Evolutionary conservation across 225 moss, liverwort and hornwort species (phyloP), one percentile per base, ranked within the genome.

Genomic region (Antitrichia curtipendula): DNA sequence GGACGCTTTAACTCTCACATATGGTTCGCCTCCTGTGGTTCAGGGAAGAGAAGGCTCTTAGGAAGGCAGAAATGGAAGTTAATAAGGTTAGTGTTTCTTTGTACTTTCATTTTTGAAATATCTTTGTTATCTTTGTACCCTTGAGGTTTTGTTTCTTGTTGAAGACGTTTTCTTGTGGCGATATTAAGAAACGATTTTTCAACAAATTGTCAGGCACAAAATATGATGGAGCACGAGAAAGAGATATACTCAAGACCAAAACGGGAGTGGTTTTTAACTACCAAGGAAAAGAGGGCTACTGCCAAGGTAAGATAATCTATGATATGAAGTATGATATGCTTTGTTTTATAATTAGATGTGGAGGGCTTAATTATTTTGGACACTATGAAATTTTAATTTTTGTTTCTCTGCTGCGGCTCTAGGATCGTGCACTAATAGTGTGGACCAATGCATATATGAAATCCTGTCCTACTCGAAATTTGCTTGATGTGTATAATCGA

Each of bases 51-150:
- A 95, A 95, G 85, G 93, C 93, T 83, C 91, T 99, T 23, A 91
- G 97, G 85, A 99, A 97, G 92, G 98, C 98, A 82, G 98, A 97
- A 91, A 99, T 99, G 98, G 98, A 97, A 92, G 97, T 93, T 36
- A 96, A 94, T 91, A 99, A 99, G 92, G 96, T 97, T 65, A 31
- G 88, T 74, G 36, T 38, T 81, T 79, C n/a, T 59, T 61, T 12
- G n/a, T 43, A 80, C 75, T 78, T 73, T 68, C 59, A 53, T 52
- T 68, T 80, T 76, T 81, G 40, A 53, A 84, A 87, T 69, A 57
- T 43, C 28, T 84, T 69, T 52, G 58, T 87, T 24, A 47, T 72
- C 58, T 75, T 70, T 77, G 56, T 86, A 47, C 20, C 24, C 45
- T 58, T 40, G 19, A 40, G 19, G 21, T 75, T 90, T 84, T 28